phyloP scores from a whole-genome alignment of 176 grass and related monocot species.

The Ananas comosus region DNA sequence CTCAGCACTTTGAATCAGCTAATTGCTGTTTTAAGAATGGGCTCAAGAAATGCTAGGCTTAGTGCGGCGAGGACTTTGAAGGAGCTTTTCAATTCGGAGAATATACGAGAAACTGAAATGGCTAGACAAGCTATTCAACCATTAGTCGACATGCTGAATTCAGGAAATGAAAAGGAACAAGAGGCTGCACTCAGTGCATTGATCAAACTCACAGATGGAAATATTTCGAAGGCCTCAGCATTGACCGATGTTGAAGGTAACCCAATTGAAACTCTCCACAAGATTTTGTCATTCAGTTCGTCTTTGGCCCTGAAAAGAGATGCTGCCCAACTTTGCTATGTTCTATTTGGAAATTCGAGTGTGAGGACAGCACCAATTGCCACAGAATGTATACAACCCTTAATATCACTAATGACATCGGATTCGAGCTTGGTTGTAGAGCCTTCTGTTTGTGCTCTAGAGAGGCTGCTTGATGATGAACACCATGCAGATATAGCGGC shows the following conservation, averaged over 20 bases:
- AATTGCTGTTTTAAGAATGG: conserved; percentile 72
- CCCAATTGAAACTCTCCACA: conserved; percentile 81
- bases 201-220: conserved; percentile 77
- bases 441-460: conserved; percentile 63
- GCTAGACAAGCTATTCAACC: conserved; percentile 86
- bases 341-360: conserved; percentile 78
- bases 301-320: conserved; percentile 79
- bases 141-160: conserved; percentile 86
- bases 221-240: conserved; percentile 59
- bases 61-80: conserved; percentile 76
- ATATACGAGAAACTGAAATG: conserved; percentile 86
- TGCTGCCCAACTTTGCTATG: conserved; percentile 91
- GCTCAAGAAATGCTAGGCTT: conserved; percentile 88
- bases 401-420: conserved; percentile 68
- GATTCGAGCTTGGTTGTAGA: conserved; percentile 57
- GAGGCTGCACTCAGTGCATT: conserved; percentile 67
- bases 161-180: conserved; percentile 94
- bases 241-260: conserved; percentile 77
- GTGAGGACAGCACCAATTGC: conserved; percentile 55
- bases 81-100: conserved; percentile 82
- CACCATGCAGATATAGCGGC: conserved; percentile 80
- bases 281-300: conserved; percentile 62
- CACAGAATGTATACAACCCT: conserved; percentile 67
- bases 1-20: conserved; percentile 87
- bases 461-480: conserved; percentile 75